Percentiles rank a stretch among this genome's conserved stretches.
Evolutionary conservation across 768 basidiomycete genomes (phyloP).

Genomic region (Xanthoconium stramineum): DNA sequence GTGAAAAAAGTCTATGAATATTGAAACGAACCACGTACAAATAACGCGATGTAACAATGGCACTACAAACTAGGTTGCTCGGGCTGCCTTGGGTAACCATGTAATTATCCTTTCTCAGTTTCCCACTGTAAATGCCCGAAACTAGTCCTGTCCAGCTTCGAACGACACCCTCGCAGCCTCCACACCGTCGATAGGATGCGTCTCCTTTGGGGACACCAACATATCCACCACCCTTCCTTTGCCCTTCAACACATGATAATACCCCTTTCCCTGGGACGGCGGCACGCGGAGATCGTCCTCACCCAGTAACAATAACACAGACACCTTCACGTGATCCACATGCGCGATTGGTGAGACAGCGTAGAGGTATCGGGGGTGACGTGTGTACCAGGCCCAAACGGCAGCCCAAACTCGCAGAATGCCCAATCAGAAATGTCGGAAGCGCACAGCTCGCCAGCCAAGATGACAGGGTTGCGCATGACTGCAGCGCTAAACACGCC

Average conservation of each 20-base stretch:
- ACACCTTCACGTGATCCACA: slow-evolving; percentile 47
- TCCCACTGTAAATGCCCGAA: slow-evolving; percentile 27
- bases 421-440: slow-evolving; percentile 73
- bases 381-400: slow-evolving; percentile 33
- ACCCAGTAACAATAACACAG: slow-evolving; percentile 60
- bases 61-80: background rate
- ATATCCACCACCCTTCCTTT: slow-evolving; percentile 46
- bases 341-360: slow-evolving; percentile 54
- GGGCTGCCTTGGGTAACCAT: too few relatives aligned
- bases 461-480: slow-evolving; percentile 69
- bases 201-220: slow-evolving; percentile 58
- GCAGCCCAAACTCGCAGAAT: slow-evolving; percentile 39
- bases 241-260: slow-evolving; percentile 65
- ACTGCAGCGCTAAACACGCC: slow-evolving; percentile 59
- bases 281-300: slow-evolving; percentile 60
- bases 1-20: background rate
- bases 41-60: background rate
- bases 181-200: slow-evolving; percentile 62
- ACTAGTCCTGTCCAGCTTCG: slow-evolving; percentile 53
- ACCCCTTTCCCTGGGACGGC: slow-evolving; percentile 57
- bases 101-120: background rate
- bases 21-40: too few relatives aligned
- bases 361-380: slow-evolving; percentile 47
- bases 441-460: slow-evolving; percentile 49
- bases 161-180: slow-evolving; percentile 54